Evolutionary conservation across 805 yeast species (phyloP).

Genomic region (Candida hispaniensis): DNA sequence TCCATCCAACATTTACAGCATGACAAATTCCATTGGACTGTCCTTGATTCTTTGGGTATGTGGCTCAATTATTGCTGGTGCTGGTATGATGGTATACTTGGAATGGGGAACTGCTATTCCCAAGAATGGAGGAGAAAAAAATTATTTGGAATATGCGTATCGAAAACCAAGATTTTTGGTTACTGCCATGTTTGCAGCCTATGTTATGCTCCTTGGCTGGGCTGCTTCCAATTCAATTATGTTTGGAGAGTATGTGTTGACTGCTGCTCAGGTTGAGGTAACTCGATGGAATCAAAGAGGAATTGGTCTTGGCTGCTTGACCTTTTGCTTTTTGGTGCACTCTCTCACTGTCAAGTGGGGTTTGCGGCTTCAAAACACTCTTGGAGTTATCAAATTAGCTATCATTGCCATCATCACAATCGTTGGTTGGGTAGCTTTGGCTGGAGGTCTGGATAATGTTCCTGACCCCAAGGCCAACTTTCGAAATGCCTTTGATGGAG

Average conservation of each 20-base stretch:
- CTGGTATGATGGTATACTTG: constrained; percentile 61
- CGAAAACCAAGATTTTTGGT: constrained; percentile 57
- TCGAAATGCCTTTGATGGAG: constrained; percentile 45
- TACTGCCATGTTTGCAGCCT: constrained; percentile 56
- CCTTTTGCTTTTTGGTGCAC: constrained; percentile 58
- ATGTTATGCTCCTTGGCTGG: constrained; percentile 70
- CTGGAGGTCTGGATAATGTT: constrained; percentile 49
- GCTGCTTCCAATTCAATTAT: constrained; percentile 77
- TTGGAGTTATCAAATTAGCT: constrained; percentile 66
- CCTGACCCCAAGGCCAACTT: constrained; percentile 49
- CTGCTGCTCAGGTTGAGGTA: constrained; percentile 58
- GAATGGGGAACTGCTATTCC: constrained; percentile 73
- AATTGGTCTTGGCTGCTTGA: constrained; percentile 62
- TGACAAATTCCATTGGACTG: constrained; percentile 62
- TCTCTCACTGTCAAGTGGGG: constrained; percentile 54
- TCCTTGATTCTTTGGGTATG: constrained; percentile 63
- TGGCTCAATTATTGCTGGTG: constrained; percentile 57
- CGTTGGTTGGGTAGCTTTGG: constrained; percentile 77
- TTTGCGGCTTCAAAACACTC: constrained; percentile 48
- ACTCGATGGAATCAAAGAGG: constrained; percentile 71
- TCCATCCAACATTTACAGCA: constrained; percentile 44
- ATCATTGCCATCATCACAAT: constrained; percentile 58
- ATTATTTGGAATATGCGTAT: constrained; percentile 63
- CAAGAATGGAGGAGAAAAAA: constrained; percentile 79
- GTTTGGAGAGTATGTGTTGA: constrained; percentile 65